Base-by-base conservation (phyloP, 2,329 filamentous ascomycete genomes). In the Penicillium palitans region DNA sequence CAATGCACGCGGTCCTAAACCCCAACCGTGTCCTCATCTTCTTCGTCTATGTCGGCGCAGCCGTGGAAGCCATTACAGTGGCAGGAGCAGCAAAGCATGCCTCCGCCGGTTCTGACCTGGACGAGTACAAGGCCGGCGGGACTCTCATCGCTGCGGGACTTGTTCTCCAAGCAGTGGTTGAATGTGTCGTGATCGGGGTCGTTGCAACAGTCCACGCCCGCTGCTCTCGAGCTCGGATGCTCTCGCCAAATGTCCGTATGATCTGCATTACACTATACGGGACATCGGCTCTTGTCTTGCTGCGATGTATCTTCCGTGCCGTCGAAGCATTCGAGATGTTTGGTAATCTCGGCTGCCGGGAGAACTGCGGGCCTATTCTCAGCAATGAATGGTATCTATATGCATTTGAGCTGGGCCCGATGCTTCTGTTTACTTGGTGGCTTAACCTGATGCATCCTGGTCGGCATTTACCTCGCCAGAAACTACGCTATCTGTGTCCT, bases 331-430 rank as follows among this genome's bases (percentile, higher is more conserved):
- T 75, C 53, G 66, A 63, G 44, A 61, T 62, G 48, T 66, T 68
- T 33, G 48, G 46, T 8, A 58, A 66, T 2, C 40, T 66, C 24
- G 59, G 57, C 17, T 72, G 68, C 37, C 50, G 52, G 25, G 54
- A 62, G 37, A 56, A 63, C 35, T 76, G 72, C 55, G 64, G 64
- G 6, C 39, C 66, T 2, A 61, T 74, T 12, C 61, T 69, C 10
- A 67, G 59, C 17, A 61, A 75, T 25, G 74, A 76, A 45, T 76
- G 74, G 74, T 76, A 70, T 31, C 57, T 76, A 8, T 76, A 71
- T 56, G 69, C 62, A 13, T 75, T 76, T 52, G 74, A 77, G 53
- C 69, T 70, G 2, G 72, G 71, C 0, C 71, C 70, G 0, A 75
- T 76, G 68, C 60, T 74, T 15, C 50, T 76, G 1, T 75, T 70